These are phyloP conservation scores for Orbilia javanica DNA, from an alignment of 2,329 filamentous ascomycete genomes.

Conservation along the genomic window DNA sequence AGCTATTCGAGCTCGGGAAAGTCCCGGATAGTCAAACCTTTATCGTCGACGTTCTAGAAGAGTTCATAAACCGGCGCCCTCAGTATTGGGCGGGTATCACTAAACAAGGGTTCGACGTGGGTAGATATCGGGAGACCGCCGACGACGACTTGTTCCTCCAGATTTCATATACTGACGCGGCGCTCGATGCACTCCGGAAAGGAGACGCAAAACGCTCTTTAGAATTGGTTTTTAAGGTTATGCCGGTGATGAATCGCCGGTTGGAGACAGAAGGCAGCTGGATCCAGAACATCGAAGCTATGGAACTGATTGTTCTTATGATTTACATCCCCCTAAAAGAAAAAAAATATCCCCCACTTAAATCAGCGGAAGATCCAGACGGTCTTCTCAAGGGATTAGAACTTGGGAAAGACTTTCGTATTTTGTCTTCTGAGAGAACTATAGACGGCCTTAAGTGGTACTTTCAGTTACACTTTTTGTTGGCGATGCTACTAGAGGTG, in stretches of 20 bases:
- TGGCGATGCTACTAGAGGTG: neutral
- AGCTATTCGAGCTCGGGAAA: constrained; percentile 22
- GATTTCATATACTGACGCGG: constrained; percentile 1
- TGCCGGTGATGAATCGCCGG: neutral
- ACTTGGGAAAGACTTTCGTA: neutral
- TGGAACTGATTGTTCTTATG: neutral
- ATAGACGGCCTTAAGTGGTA: neutral
- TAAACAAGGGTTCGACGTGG: constrained; percentile 14
- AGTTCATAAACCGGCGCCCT: constrained; percentile 17
- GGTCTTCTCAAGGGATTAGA: neutral
- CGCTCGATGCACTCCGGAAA: constrained; percentile 2
- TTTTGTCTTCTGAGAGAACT: neutral
- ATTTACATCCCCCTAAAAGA: neutral
- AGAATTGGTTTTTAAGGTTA: neutral
- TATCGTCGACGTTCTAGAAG: constrained; percentile 9
- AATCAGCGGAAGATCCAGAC: neutral
- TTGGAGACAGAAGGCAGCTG: neutral
- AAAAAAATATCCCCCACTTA: neutral
- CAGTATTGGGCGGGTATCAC: constrained; percentile 4
- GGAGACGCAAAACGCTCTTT: constrained; percentile 5
- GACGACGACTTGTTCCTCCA: constrained; percentile 35
- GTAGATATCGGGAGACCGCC: neutral
- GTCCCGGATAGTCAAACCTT: constrained; percentile 19
- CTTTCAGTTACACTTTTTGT: constrained; percentile 17
- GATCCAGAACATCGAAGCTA: constrained; percentile 6